These are phyloP conservation scores for Sugiyamaella valdiviana DNA, from an alignment of 805 yeast genomes.

Conservation along the genomic window DNA sequence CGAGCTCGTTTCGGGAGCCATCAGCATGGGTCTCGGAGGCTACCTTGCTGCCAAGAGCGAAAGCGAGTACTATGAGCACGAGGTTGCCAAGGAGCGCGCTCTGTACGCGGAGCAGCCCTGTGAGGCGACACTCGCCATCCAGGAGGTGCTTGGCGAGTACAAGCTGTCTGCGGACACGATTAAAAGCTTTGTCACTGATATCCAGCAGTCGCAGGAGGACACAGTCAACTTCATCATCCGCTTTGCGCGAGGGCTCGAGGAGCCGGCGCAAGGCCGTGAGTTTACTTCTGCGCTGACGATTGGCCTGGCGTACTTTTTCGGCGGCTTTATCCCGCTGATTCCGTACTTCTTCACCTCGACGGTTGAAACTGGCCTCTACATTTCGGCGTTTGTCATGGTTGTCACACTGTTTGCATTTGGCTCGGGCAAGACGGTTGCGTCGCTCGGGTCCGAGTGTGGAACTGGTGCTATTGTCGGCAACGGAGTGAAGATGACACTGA, in stretches of 20 bases:
- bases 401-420: slow-evolving; percentile 86
- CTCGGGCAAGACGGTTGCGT: slow-evolving; percentile 71
- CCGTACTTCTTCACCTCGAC: slow-evolving; percentile 81
- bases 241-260: slow-evolving; percentile 88
- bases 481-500: slow-evolving; percentile 87
- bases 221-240: slow-evolving; percentile 83
- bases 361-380: slow-evolving; percentile 70
- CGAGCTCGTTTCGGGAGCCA: slow-evolving; percentile 93
- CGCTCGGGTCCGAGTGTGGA: slow-evolving; percentile 68
- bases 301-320: slow-evolving; percentile 81
- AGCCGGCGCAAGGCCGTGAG: slow-evolving; percentile 90
- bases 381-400: slow-evolving; percentile 74
- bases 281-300: slow-evolving; percentile 82
- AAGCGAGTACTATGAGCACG: slow-evolving; percentile 30
- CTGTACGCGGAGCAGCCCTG: slow-evolving; percentile 20
- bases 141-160: slow-evolving; percentile 71
- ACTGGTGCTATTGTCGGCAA: slow-evolving; percentile 43
- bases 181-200: slow-evolving; percentile 64
- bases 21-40: slow-evolving; percentile 97
- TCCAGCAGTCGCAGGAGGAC: slow-evolving; percentile 68
- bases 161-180: slow-evolving; percentile 65
- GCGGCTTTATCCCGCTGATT: slow-evolving; percentile 85
- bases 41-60: slow-evolving; percentile 91
- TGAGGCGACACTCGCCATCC: slow-evolving; percentile 66
- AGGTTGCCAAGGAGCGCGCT: slow-evolving; percentile 26